Percentiles rank a stretch among this genome's conserved stretches.
Conservation (phyloP, 208 protist genomes). For the Acanthamoeba lenticulata region DNA sequence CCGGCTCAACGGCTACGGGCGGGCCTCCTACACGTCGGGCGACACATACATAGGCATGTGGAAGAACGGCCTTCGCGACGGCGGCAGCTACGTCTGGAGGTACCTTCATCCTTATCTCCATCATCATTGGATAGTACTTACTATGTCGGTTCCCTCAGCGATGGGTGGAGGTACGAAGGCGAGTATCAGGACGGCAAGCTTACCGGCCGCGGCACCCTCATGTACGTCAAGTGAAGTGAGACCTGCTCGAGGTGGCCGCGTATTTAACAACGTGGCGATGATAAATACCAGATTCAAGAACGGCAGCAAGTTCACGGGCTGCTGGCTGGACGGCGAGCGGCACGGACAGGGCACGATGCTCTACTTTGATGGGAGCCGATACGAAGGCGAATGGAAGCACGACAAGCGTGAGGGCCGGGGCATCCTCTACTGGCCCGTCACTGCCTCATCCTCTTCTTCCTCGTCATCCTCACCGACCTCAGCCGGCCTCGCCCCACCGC, state of each 20-base stretch:
- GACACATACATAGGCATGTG: constrained; percentile 61
- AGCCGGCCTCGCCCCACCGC: too few species aligned
- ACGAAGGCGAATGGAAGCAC: constrained; percentile 52
- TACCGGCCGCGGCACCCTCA: constrained; percentile 23
- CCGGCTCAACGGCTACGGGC: constrained; percentile 32
- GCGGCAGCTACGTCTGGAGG: constrained; percentile 21
- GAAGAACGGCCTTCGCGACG: constrained; percentile 46
- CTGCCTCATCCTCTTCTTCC: too few species aligned
- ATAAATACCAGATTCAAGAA: constrained; percentile 17
- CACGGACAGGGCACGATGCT: constrained; percentile 22
- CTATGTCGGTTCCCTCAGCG: not conserved
- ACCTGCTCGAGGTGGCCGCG: not conserved
- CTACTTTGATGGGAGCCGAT: constrained; percentile 48
- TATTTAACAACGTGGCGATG: not conserved
- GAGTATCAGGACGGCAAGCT: constrained; percentile 47
- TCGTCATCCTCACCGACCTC: too few species aligned
- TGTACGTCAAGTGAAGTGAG: not conserved
- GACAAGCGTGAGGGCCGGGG: constrained; percentile 21
- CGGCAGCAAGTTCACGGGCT: constrained; percentile 44
- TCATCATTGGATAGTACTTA: not conserved
- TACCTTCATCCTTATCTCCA: not conserved
- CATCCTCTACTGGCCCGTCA: not conserved
- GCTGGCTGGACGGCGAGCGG: constrained; percentile 6
- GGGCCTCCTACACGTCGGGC: constrained; percentile 24
- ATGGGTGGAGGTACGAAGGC: constrained; percentile 39